phyloP scores from a whole-genome alignment of 192 early-diverging fungal genomes.

The Phlyctochytrium bullatum region DNA sequence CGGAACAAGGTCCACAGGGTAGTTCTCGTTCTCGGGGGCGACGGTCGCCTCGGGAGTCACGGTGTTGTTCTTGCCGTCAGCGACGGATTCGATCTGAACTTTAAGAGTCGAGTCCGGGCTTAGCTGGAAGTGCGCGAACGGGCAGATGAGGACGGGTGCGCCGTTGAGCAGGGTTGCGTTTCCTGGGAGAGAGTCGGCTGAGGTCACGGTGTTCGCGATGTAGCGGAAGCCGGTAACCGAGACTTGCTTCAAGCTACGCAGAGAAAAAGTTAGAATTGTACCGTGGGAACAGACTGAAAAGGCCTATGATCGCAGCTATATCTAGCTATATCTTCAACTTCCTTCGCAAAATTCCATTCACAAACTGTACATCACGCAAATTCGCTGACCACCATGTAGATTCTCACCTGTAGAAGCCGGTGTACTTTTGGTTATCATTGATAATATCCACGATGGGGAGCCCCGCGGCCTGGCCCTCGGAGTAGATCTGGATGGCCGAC shows the following conservation, averaged over 20 bases:
- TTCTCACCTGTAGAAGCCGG: slow-evolving; percentile 6
- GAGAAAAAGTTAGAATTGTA: too few species aligned
- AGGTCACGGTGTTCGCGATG: neutral
- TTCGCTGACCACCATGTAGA: too few species aligned
- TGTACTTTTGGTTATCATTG: neutral
- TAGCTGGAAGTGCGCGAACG: neutral
- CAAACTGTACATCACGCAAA: too few species aligned
- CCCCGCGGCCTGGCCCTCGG: neutral
- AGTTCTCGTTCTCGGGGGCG: neutral
- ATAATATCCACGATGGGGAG: neutral
- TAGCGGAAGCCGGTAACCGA: neutral
- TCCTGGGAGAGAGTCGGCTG: neutral
- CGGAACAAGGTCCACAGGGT: neutral
- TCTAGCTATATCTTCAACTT: too few species aligned
- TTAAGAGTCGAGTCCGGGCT: too few species aligned
- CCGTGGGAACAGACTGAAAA: too few species aligned
- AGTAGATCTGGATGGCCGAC: neutral
- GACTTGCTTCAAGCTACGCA: neutral
- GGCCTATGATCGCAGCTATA: too few species aligned
- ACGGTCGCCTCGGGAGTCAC: neutral
- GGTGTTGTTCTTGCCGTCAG: neutral
- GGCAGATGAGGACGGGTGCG: neutral
- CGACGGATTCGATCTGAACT: neutral
- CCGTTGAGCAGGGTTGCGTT: neutral
- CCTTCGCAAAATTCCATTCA: too few species aligned